Evolutionary conservation across 106 monocot genomes (phyloP), one percentile per base, ranked within the genome.

Genomic region (Allium fistulosum): DNA sequence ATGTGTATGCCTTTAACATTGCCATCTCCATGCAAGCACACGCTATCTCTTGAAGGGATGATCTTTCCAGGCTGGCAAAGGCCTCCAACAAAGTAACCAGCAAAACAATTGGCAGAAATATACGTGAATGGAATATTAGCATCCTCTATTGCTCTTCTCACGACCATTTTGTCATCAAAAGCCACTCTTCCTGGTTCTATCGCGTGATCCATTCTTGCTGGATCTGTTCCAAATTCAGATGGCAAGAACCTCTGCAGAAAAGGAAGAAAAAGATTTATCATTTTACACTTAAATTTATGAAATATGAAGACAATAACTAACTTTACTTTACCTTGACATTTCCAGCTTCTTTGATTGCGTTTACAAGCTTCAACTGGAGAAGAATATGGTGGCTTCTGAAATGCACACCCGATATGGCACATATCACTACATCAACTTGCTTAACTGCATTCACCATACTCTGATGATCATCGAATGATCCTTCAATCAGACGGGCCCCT

Each of bases 361-460:
- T 70, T 8, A 88, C 78, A n/a, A 88, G 88, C 73, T 76, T 81
- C 18, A 84, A 79, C 81, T 88, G 88, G 60, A 84, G 83, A 11
- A 76, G 88, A 67, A 88, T 88, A 3, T 84, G 72, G 57, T 84
- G 75, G 71, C 78, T 81, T 73, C 88, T 69, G 13, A 70, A 11
- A 47, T 84, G 88, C n/a, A 84, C 88, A 16, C 88, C 83, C 52
- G 87, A 75, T 63, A 87, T 78, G 55, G 87, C 66, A 62, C 72
- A 78, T 14, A 87, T 73, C 62, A 87, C 87, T 0, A 79, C 84
- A 59, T 88, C 88, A 2, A 79, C 88, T 5, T 57, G 60, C 51
- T 53, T 75, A 17, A 88, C 81, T 27, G 81, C 83, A 16, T 75
- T 75, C 11, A 88, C 83, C 69, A 88, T 80, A 66, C 83, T 84